A percentile compares a stretch with the other conserved stretches of the same genome.
These are phyloP conservation scores for Wickerhamomyces bisporus DNA, from an alignment of 805 yeast species.

Conservation along the genomic window DNA sequence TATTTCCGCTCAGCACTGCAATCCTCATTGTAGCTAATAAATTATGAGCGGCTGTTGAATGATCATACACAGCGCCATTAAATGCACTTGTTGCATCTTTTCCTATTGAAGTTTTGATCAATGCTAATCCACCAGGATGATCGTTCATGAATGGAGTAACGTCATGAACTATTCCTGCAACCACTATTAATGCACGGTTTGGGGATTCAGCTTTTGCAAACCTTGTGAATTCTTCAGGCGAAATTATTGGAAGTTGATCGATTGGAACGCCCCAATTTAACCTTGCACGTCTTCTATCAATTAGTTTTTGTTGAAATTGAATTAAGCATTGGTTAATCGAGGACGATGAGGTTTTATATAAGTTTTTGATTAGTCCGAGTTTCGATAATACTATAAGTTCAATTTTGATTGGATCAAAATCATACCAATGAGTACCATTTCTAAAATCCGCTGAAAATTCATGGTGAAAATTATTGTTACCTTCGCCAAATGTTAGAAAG, in stretches of 20 bases:
- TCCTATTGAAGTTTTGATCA: conserved; percentile 77
- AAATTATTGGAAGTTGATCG: conserved; percentile 71
- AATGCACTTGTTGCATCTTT: conserved; percentile 93
- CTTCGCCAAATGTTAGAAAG: conserved; percentile 81
- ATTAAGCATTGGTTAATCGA: conserved; percentile 67
- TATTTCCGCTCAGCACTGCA: conserved; percentile 76
- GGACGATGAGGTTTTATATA: conserved; percentile 38
- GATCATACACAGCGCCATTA: conserved; percentile 91
- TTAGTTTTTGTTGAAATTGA: conserved; percentile 75
- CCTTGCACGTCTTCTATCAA: conserved; percentile 71
- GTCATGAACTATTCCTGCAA: conserved; percentile 90
- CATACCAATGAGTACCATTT: conserved; percentile 63
- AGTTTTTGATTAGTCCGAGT: conserved; percentile 53
- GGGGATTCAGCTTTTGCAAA: conserved; percentile 37
- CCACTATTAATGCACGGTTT: conserved; percentile 65
- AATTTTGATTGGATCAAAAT: conserved; percentile 87
- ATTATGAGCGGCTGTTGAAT: conserved; percentile 90
- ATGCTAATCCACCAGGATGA: conserved; percentile 90
- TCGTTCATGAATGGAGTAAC: conserved; percentile 85
- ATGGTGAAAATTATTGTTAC: conserved; percentile 90
- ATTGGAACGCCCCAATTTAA: conserved; percentile 95
- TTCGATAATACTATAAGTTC: conserved; percentile 41
- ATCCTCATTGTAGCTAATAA: conserved; percentile 90
- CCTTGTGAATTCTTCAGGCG: conserved; percentile 45
- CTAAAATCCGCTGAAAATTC: conserved; percentile 92